Base-by-base conservation (phyloP, 2,329 filamentous ascomycete genomes). In the Stachybotrys elegans region DNA sequence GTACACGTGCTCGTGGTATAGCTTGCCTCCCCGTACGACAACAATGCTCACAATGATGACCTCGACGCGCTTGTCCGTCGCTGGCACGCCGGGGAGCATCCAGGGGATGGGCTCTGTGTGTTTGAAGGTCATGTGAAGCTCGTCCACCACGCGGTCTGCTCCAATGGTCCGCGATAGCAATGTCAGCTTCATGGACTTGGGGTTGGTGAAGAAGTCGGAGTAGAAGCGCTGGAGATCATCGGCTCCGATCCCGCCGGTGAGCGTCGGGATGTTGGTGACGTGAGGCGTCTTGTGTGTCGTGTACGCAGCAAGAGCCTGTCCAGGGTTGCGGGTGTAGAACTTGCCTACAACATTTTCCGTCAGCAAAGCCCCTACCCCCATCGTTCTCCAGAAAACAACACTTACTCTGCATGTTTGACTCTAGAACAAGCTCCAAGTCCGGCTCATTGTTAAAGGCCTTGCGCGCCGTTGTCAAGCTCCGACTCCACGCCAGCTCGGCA, bases 401-500 rank as follows among this genome's bases (percentile, higher is more conserved):
- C 60, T 79, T 70, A 64, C 77, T 79, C 48, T 77, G 73, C 1
- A 81, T 71, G 51, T 87, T 83, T 54, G 82, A 73, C 16, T 86
- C 82, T 69, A 84, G 76, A 9, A 83, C 75, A 2, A 71, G 69
- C 54, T 87, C 84, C 4, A 85, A 65, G 43, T 86, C 79, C 20
- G 79, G 79, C 39, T 74, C 72, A 0, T 76, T 77, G 0, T 80
- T 76, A 55, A 89, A 86, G 0, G 79, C 84, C 47, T 72, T 74
- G 32, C 81, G 71, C 27, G 87, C 68, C 1, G 71, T 63, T 2
- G 70, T 69, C 45, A 91, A 56, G 27, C 79, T 83, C 7, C 86
- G 72, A n/a, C 74, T 79, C 75, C 83, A 89, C 0, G 86, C 84
- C 17, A 89, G 56, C n/a, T 76, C 74, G 2, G 83, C 78, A 0